Evolutionary conservation across 805 yeast species (phyloP).

Genomic region (Debaryomyces hansenii): DNA sequence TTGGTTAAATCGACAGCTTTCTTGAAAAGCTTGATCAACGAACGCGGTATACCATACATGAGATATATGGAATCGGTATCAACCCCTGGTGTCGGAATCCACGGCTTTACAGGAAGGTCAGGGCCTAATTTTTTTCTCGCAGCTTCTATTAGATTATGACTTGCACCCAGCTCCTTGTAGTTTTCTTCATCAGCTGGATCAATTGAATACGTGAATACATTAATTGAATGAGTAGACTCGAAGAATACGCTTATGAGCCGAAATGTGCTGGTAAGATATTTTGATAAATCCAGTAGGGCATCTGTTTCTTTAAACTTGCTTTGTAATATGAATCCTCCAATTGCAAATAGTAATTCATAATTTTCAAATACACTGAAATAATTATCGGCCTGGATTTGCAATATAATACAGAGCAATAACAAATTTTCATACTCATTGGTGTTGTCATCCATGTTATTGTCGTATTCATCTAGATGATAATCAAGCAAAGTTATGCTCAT

Average conservation of each 20-base stretch:
- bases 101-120: not conserved
- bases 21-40: conserved; percentile 47
- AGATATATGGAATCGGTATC: conserved; percentile 33
- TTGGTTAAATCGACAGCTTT: conserved; percentile 49
- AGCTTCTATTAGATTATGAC: conserved; percentile 28
- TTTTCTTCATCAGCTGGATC: conserved; percentile 35
- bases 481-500: conserved; percentile 34
- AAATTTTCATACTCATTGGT: conserved; percentile 30
- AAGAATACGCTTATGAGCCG: conserved; percentile 36
- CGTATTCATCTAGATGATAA: conserved; percentile 42
- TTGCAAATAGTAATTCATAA: conserved; percentile 39
- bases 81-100: conserved; percentile 9
- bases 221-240: conserved; percentile 51
- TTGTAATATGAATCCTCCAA: conserved; percentile 35
- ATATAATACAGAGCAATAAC: conserved; percentile 34
- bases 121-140: not conserved
- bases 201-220: conserved; percentile 46
- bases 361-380: conserved; percentile 43
- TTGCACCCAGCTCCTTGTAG: conserved; percentile 45
- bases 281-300: conserved; percentile 20
- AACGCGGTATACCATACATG: conserved; percentile 49
- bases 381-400: conserved; percentile 40
- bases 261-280: conserved; percentile 28
- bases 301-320: conserved; percentile 18
- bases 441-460: conserved; percentile 18